Conservation (phyloP, 257 asterid species). For the Solanum dulcamara region DNA sequence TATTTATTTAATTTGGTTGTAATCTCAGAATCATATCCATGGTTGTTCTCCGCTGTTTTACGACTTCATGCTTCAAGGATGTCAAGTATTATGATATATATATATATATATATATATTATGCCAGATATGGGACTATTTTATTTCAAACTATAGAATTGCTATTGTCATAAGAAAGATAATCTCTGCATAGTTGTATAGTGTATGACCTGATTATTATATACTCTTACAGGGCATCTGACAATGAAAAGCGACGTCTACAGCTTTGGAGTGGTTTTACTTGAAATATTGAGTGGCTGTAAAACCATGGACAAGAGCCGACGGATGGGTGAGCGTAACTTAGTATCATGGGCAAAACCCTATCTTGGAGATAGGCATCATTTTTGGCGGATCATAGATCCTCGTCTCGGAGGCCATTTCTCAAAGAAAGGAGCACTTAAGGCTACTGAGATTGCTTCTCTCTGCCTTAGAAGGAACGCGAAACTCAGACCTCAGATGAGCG, state of each 20-base stretch:
- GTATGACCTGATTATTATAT: not conserved
- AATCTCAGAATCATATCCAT: not conserved
- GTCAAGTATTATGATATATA: not conserved
- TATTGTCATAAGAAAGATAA: not conserved
- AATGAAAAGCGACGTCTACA: conserved; percentile 73
- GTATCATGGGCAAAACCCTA: conserved; percentile 70
- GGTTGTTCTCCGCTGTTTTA: not conserved
- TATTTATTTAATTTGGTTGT: not conserved
- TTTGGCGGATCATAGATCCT: conserved; percentile 52
- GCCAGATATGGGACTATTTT: not conserved
- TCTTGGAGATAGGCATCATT: conserved; percentile 42
- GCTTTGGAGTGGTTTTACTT: conserved; percentile 77
- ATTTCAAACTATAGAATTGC: not conserved
- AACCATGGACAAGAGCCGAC: conserved; percentile 59
- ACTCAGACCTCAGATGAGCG: conserved; percentile 62
- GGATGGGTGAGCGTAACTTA: conserved; percentile 54
- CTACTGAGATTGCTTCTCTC: conserved; percentile 53
- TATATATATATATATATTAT: no score
- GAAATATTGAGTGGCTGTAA: conserved; percentile 57
- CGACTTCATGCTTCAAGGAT: not conserved
- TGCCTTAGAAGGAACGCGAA: conserved; percentile 69
- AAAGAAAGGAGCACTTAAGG: conserved; percentile 45
- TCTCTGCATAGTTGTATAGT: not conserved
- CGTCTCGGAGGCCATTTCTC: conserved; percentile 69
- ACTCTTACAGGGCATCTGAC: conserved; percentile 55